Percentiles rank a stretch among this genome's conserved stretches.
Evolutionary conservation across 805 yeast species (phyloP).

Genomic region (Ogataea neopini): DNA sequence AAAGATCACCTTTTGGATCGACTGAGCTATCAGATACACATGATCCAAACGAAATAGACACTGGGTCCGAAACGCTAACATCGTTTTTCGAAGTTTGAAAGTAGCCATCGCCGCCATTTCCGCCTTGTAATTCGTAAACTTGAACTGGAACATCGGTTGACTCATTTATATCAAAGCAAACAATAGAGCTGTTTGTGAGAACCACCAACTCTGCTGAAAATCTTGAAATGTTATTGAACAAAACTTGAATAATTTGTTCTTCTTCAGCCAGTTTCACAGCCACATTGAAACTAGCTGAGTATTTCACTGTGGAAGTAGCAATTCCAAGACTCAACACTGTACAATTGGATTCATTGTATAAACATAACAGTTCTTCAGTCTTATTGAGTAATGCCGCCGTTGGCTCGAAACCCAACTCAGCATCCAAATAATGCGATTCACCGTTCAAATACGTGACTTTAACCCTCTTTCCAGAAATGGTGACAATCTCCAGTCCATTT

Average conservation of each 20-base stretch:
- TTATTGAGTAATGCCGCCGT: conserved; percentile 23
- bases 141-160: conserved; percentile 24
- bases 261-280: conserved; percentile 14
- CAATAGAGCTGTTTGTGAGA: conserved; percentile 38
- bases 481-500: conserved; percentile 30
- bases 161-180: conserved; percentile 38
- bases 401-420: conserved; percentile 28
- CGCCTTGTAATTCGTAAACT: conserved; percentile 24
- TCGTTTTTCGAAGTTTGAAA: conserved; percentile 14
- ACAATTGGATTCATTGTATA: conserved; percentile 23
- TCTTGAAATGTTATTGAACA: conserved; percentile 48
- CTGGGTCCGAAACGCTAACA: conserved; percentile 33
- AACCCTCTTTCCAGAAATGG: conserved; percentile 24
- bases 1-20: conserved; percentile 44
- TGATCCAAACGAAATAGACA: conserved; percentile 49
- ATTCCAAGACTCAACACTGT: conserved; percentile 22
- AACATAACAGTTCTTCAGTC: conserved; percentile 31
- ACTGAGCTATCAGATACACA: conserved; percentile 16
- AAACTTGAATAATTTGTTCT: conserved; percentile 37
- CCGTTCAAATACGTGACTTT: conserved; percentile 20
- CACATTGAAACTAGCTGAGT: conserved; percentile 14
- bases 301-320: conserved; percentile 21
- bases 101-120: conserved; percentile 25
- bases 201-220: conserved; percentile 45
- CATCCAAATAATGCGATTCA: conserved; percentile 14